Evolutionary conservation across 2,329 filamentous ascomycete genomes (phyloP).

Genomic region (Fusarium nygamai): DNA sequence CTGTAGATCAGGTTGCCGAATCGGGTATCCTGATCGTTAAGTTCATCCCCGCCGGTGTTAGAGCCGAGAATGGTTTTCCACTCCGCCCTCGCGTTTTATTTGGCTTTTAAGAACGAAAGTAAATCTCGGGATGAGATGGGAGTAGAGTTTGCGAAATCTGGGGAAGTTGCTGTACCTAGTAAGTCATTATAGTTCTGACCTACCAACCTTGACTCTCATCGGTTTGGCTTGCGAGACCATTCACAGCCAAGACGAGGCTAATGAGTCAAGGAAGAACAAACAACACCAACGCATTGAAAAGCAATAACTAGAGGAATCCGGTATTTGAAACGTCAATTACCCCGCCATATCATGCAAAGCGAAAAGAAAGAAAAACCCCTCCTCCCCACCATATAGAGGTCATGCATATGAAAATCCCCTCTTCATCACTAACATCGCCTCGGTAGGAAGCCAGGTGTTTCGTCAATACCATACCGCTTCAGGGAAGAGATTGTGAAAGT

Average conservation of each 20-base stretch:
- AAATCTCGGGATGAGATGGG: not conserved
- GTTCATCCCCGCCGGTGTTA: constrained; percentile 7
- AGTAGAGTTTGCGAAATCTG: not conserved
- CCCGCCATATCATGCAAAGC: constrained; percentile 17
- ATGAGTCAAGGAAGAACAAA: not conserved
- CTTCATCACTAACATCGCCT: constrained; percentile 15
- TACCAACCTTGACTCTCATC: not conserved
- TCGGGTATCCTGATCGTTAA: constrained; percentile 35
- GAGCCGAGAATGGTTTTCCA: not conserved
- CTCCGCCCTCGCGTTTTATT: not conserved
- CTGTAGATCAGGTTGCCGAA: constrained; percentile 16
- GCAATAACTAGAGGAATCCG: not conserved
- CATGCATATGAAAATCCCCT: constrained; percentile 2
- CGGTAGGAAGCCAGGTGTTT: constrained; percentile 5
- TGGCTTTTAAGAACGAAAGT: not conserved
- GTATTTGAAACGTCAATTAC: not conserved
- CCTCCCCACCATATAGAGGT: constrained; percentile 9
- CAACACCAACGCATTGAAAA: not conserved
- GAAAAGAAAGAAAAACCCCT: not conserved
- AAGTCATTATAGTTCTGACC: not conserved
- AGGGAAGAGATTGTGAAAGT: constrained; percentile 25
- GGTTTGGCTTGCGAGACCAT: not conserved
- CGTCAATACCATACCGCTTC: not conserved
- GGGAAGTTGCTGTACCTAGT: not conserved
- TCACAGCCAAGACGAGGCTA: not conserved